Evolutionary conservation across 1,284 basidiomycete genomes (phyloP).

Genomic region (Limonomyces culmigenus): DNA sequence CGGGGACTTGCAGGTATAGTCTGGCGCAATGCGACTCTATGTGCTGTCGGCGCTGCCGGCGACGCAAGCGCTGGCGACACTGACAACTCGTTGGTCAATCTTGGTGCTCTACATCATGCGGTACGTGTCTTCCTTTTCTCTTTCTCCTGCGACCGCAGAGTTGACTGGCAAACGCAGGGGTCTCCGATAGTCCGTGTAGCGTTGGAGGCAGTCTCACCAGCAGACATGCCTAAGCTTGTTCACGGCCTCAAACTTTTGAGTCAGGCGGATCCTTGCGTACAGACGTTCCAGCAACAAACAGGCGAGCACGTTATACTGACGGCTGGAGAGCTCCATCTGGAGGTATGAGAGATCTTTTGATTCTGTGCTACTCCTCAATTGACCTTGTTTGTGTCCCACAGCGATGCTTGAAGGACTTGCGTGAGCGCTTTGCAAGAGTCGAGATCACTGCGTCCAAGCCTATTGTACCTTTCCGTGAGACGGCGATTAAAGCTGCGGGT

Average conservation of each 20-base stretch:
- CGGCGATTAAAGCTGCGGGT: constrained; percentile 71
- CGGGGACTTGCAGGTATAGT: constrained; percentile 84
- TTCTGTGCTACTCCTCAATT: constrained; percentile 3
- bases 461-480: constrained; percentile 96
- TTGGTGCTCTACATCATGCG: constrained; percentile 60
- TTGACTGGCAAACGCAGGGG: constrained; percentile 26
- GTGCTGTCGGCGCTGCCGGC: constrained; percentile 33
- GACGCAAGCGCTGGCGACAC: constrained; percentile 19
- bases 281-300: constrained; percentile 92
- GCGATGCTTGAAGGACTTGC: constrained; percentile 90
- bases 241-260: constrained; percentile 80
- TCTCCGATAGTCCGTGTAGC: constrained; percentile 94
- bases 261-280: constrained; percentile 94
- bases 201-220: constrained; percentile 75
- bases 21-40: constrained; percentile 83
- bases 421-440: constrained; percentile 87
- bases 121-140: constrained; percentile 25
- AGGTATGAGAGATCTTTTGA: constrained; percentile 31
- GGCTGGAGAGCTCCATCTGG: constrained; percentile 92
- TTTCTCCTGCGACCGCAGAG: constrained; percentile 2
- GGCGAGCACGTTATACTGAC: constrained; percentile 97
- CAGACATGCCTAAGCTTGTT: constrained; percentile 88
- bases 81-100: constrained; percentile 56
- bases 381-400: constrained; percentile 14
- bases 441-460: constrained; percentile 90